Evolutionary conservation across 208 protist genomes (phyloP), one percentile per base, ranked within the genome.

Genomic region (Crithidia bombi): DNA sequence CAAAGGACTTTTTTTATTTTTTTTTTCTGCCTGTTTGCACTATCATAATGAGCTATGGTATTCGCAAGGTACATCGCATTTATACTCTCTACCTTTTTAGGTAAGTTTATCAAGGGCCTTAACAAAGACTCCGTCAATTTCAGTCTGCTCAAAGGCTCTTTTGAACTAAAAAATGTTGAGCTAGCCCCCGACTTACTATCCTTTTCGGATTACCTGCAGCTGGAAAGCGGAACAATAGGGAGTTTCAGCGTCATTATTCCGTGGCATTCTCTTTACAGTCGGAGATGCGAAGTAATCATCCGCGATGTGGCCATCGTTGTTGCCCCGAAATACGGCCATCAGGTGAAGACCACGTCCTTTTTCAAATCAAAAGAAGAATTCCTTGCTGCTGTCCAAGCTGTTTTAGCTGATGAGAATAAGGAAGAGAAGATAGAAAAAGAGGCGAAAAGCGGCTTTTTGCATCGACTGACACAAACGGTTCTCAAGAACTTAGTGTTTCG

Each of bases 111-210:
- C 7, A 89, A 91, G 65, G 73, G 82, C 15, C 49, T 90, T 30
- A 78, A 87, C 63, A 79, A 68, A 39, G 63, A 89, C 25, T 73
- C 81, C 15, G 56, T 93, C 14, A 83, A 81, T 62, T 64, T 89
- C 32, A 93, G 79, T 63, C 54, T 91, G 21, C 73, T 91, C 15
- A 75, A 65, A 56, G 83, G 85, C 5, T 84, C 72, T 11, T 69
- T 93, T 52, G 83, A 93, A 46, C 78, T 93, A 11, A 75, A 57
- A 64, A 82, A 88, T 58, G 62, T 94, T 19, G 85, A 91, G 61
- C 58, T 91, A 21, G 71, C 65, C 15, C 65, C 78, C 5, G 62
- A 78, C n/a, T 23, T 83, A 3, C 58, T 87, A 10, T 55, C 64
- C 10, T 80, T 57, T 17, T 83, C 62, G 44, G 47, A 79, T 12